Evolutionary conservation across 768 basidiomycete species (phyloP).

Genomic region (Boletus speciosus): DNA sequence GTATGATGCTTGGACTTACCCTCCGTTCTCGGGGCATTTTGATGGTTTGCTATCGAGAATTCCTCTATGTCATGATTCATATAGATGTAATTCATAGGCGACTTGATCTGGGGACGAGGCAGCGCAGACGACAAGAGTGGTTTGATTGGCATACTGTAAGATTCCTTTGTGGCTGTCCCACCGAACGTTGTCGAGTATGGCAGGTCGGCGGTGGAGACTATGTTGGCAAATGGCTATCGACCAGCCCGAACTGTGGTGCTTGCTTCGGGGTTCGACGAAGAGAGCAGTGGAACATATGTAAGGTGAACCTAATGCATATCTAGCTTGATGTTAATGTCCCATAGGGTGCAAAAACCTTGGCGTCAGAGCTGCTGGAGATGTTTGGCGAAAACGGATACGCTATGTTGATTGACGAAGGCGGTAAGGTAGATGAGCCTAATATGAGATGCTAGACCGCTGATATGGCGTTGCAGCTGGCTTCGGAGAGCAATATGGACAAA

Average conservation of each 20-base stretch:
- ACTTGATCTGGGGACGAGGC: slow-evolving; percentile 50
- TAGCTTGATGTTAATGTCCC: background rate
- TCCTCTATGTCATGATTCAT: background rate
- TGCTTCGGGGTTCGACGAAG: slow-evolving; percentile 77
- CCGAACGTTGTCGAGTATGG: background rate
- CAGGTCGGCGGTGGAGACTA: slow-evolving; percentile 57
- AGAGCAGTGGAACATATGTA: slow-evolving; percentile 52
- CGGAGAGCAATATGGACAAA: slow-evolving; percentile 45
- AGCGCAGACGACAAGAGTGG: slow-evolving; percentile 60
- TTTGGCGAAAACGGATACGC: slow-evolving; percentile 75
- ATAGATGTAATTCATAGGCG: slow-evolving; percentile 20
- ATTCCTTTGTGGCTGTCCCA: background rate
- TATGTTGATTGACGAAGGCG: slow-evolving; percentile 86
- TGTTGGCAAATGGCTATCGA: slow-evolving; percentile 58
- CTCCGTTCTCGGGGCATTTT: slow-evolving; percentile 61
- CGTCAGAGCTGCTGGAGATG: slow-evolving; percentile 44
- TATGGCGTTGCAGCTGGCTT: slow-evolving; percentile 43
- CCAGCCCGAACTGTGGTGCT: slow-evolving; percentile 63
- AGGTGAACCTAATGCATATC: background rate
- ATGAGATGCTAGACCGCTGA: background rate
- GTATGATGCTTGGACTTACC: slow-evolving; percentile 52
- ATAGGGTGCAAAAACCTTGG: slow-evolving; percentile 55
- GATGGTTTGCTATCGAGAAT: slow-evolving; percentile 38
- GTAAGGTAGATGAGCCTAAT: slow-evolving; percentile 35
- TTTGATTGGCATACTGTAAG: slow-evolving; percentile 62